Conservation (phyloP, 768 basidiomycete species). For the Agaricus subrufescens region DNA sequence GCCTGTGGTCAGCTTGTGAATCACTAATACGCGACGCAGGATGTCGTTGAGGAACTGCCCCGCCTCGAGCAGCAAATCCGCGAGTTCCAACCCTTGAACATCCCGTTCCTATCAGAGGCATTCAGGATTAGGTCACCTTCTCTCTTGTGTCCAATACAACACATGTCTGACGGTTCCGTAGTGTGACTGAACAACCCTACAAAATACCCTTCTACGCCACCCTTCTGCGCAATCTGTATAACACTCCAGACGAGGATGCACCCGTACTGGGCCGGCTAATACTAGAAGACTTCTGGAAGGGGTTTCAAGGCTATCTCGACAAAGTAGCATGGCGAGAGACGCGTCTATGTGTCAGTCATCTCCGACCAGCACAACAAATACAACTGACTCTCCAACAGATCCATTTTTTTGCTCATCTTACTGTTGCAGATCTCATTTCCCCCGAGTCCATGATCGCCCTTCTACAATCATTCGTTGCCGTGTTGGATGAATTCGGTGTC, state of each 20-base stretch:
- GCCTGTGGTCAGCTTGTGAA: not conserved
- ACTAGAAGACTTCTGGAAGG: conserved; percentile 87
- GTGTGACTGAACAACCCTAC: conserved; percentile 88
- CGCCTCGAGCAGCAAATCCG: conserved; percentile 62
- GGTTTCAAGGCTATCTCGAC: conserved; percentile 85
- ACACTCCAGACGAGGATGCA: conserved; percentile 36
- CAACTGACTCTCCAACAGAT: conserved; percentile 46
- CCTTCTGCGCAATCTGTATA: conserved; percentile 65
- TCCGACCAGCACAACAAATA: not conserved
- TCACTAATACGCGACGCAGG: conserved; percentile 36
- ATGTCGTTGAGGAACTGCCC: conserved; percentile 64
- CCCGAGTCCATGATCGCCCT: conserved; percentile 75
- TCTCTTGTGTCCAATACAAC: not conserved
- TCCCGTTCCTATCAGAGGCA: conserved; percentile 67
- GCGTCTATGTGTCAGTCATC: conserved; percentile 69
- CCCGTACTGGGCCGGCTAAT: conserved; percentile 63
- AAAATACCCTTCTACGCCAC: conserved; percentile 91
- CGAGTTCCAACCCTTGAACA: conserved; percentile 50
- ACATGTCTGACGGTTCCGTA: conserved; percentile 23
- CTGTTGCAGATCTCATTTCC: conserved; percentile 70
- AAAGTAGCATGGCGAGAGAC: conserved; percentile 89
- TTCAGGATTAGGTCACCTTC: conserved; percentile 60
- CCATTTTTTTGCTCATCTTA: conserved; percentile 89
- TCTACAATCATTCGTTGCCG: conserved; percentile 78
- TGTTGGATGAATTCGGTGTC: conserved; percentile 86